Evolutionary conservation across 2,329 filamentous ascomycete species (phyloP).

Genomic region (Sporothrix globosa): DNA sequence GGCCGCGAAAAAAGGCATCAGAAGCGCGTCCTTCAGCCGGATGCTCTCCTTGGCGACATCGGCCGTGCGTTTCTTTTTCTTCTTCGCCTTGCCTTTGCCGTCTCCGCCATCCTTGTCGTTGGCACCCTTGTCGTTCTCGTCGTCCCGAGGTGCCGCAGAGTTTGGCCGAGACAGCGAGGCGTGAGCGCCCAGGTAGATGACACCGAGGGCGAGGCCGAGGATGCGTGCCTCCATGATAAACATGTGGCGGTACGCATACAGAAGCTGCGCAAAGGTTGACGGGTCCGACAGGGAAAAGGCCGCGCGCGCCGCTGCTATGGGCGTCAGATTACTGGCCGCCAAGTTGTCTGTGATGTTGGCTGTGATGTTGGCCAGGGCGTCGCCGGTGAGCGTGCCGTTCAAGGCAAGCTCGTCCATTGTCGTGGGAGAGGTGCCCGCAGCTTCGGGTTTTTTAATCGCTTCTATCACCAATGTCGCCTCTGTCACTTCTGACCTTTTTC

Average conservation of each 20-base stretch:
- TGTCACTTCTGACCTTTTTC: background rate
- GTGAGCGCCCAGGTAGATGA: slow-evolving; percentile 83
- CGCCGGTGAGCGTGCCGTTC: background rate
- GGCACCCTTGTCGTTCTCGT: slow-evolving; percentile 37
- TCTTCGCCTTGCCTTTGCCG: slow-evolving; percentile 45
- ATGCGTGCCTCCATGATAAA: slow-evolving; percentile 54
- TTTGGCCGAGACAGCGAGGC: slow-evolving; percentile 82
- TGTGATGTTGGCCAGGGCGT: background rate
- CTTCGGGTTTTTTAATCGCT: background rate
- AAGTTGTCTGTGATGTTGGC: background rate
- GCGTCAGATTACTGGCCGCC: slow-evolving; percentile 3
- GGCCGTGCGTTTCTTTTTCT: slow-evolving; percentile 7
- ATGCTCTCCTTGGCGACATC: slow-evolving; percentile 55
- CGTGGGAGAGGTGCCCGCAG: background rate
- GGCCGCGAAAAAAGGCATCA: slow-evolving; percentile 81
- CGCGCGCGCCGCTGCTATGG: background rate
- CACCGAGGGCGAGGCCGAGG: slow-evolving; percentile 70
- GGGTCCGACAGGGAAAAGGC: background rate
- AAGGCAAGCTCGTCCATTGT: slow-evolving; percentile 15
- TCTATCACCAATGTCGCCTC: background rate
- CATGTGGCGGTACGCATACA: slow-evolving; percentile 42
- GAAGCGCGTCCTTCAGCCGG: slow-evolving; percentile 75
- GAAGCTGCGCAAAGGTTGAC: background rate
- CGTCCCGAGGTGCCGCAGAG: slow-evolving; percentile 66
- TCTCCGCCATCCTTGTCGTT: slow-evolving; percentile 47